Base-by-base conservation (phyloP, 2,329 filamentous ascomycete genomes). In the Clonostachys byssicola region DNA sequence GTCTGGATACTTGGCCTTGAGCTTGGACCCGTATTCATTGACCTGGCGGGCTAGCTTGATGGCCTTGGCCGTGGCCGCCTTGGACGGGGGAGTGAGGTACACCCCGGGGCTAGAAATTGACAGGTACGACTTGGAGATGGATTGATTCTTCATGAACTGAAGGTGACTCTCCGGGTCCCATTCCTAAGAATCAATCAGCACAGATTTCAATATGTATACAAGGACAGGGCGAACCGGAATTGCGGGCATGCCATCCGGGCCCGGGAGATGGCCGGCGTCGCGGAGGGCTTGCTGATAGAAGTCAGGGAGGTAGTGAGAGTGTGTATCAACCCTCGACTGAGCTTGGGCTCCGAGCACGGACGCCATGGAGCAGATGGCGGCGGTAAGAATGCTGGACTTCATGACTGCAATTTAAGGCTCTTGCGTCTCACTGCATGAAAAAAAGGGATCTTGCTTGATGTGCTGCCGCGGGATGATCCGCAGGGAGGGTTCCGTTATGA, bases 201-300 rank as follows among this genome's bases (percentile, higher is more conserved):
- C 3, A 14, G 13, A 14, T 20, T 18, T 12, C 36, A 12, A 8
- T 18, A 2, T 39, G 14, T 10, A n/a, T 18, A 9, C 7, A 41
- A 10, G n/a, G 13, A 34, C 4, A 50, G 23, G 23, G 23, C 54
- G 5, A 33, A 58, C 57, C 5, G 57, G 56, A 12, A 60, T 59
- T 2, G 44, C 47, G 1, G 55, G 56, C 55, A 59, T 59, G 1
- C 56, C 56, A 23, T 60, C 56, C 3, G 57, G 57, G 6, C 55
- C 56, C 2, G 56, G 55, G 1, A 47, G 35, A 6, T 59, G 55
- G 1, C 56, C 57, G 5, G 56, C 54, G 3, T 56, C 53, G 17
- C 33, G 41, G 46, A 59, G 40, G 1, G 56, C 57, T 33, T 53
- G 39, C 7, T 40, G 44, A 14, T 59, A 60, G 30, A 60, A 60